Evolutionary conservation across 2,329 filamentous ascomycete genomes (phyloP).

Genomic region (Fusarium penzigii): DNA sequence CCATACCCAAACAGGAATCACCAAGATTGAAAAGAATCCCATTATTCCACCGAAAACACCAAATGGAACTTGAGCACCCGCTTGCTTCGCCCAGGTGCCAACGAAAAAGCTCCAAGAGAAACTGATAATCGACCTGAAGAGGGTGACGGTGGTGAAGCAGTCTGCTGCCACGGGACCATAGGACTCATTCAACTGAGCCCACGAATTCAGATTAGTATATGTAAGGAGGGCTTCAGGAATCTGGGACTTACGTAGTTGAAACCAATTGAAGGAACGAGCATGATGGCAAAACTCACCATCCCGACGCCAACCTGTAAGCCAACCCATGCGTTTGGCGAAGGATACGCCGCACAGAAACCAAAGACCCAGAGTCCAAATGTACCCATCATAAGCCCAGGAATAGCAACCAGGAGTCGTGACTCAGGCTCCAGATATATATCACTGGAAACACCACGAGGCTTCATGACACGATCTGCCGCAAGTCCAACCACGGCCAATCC

Average conservation of each 20-base stretch:
- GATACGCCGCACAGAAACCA: slow-evolving; percentile 38
- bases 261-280: slow-evolving; percentile 41
- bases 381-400: slow-evolving; percentile 31
- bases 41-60: slow-evolving; percentile 55
- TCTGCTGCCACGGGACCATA: slow-evolving; percentile 49
- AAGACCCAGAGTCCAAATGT: slow-evolving; percentile 38
- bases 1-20: slow-evolving; percentile 35
- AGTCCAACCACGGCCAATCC: slow-evolving; percentile 32
- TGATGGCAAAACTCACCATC: slow-evolving; percentile 40
- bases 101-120: slow-evolving; percentile 59
- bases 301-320: slow-evolving; percentile 36
- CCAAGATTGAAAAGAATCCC: slow-evolving; percentile 46
- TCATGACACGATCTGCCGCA: slow-evolving; percentile 23
- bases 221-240: neutral
- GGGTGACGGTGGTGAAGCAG: slow-evolving; percentile 55
- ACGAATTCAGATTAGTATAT: neutral
- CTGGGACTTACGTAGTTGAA: slow-evolving; percentile 40
- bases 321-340: slow-evolving; percentile 33
- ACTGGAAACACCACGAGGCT: slow-evolving; percentile 28
- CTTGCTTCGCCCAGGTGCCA: slow-evolving; percentile 45
- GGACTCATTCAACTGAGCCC: slow-evolving; percentile 47
- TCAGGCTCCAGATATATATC: slow-evolving; percentile 32
- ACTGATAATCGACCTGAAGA: slow-evolving; percentile 47
- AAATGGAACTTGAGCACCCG: slow-evolving; percentile 49
- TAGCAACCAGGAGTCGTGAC: slow-evolving; percentile 32